A percentile compares a stretch with the other conserved stretches of the same genome.
Conservation (phyloP, 208 protist species). For the Trypanosoma theileri region DNA sequence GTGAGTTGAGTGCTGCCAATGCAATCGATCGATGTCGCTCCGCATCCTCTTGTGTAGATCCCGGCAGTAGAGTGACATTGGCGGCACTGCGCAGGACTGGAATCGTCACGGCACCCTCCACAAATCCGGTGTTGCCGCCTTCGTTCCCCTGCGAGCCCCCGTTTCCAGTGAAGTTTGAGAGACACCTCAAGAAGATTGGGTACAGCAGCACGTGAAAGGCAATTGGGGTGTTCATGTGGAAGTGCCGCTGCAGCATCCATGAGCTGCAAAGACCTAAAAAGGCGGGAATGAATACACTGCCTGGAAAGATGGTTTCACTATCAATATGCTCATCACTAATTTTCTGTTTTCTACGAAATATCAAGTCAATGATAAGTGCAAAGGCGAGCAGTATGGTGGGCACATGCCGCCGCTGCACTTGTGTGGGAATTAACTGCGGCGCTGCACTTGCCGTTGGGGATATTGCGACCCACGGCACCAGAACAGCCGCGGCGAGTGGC, state of each 20-base stretch:
- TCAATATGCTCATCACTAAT: slow-evolving; percentile 23
- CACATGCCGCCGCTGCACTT: slow-evolving; percentile 18
- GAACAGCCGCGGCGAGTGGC: slow-evolving; percentile 35
- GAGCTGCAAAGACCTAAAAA: slow-evolving; percentile 18
- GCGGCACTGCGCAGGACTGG: slow-evolving; percentile 17
- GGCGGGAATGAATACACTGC: slow-evolving; percentile 22
- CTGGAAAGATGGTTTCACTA: slow-evolving; percentile 14
- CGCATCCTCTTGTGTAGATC: slow-evolving; percentile 73
- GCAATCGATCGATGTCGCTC: slow-evolving; percentile 70
- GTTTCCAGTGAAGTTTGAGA: background rate
- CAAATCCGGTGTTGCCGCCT: background rate
- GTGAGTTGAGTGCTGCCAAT: slow-evolving; percentile 52
- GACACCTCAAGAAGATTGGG: slow-evolving; percentile 1
- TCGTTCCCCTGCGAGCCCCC: background rate
- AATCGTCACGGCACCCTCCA: background rate
- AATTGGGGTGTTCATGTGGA: background rate
- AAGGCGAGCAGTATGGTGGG: slow-evolving; percentile 9
- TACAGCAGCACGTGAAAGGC: slow-evolving; percentile 16
- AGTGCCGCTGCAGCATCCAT: slow-evolving; percentile 15
- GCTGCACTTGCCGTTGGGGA: background rate
- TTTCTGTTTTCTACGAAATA: slow-evolving; percentile 20
- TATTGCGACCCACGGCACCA: slow-evolving; percentile 24
- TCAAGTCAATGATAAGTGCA: slow-evolving; percentile 14
- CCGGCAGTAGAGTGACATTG: slow-evolving; percentile 38
- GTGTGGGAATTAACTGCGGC: background rate